Conservation (phyloP, 2,329 filamentous ascomycete genomes). For the Thelonectria rubi region DNA sequence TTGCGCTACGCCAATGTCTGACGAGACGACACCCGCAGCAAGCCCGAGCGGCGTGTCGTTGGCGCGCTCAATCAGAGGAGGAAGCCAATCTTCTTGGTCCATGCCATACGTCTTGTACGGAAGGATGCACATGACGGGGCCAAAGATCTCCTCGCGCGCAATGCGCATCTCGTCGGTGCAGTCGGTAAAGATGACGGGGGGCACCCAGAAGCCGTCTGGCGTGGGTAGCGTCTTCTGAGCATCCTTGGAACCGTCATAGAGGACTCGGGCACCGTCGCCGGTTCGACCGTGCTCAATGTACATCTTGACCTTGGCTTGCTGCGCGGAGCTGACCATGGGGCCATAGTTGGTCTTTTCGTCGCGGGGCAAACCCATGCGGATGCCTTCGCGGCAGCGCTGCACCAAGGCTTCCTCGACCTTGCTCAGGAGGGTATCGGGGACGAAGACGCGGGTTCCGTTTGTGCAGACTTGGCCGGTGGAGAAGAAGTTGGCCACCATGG, state of each 20-base stretch:
- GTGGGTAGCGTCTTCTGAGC: slow-evolving; percentile 60
- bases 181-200: slow-evolving; percentile 85
- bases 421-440: slow-evolving; percentile 71
- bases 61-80: slow-evolving; percentile 75
- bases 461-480: slow-evolving; percentile 92
- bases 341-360: slow-evolving; percentile 82
- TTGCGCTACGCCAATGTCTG: slow-evolving; percentile 78
- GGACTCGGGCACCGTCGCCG: slow-evolving; percentile 75
- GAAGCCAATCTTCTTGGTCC: slow-evolving; percentile 55
- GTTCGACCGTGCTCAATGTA: slow-evolving; percentile 82
- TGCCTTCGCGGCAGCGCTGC: slow-evolving; percentile 63
- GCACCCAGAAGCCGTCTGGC: slow-evolving; percentile 80
- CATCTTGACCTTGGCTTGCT: slow-evolving; percentile 78
- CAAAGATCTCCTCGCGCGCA: slow-evolving; percentile 85
- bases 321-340: slow-evolving; percentile 77
- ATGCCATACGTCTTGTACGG: slow-evolving; percentile 66
- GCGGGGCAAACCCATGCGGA: slow-evolving; percentile 79
- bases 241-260: slow-evolving; percentile 74
- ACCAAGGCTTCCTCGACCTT: slow-evolving; percentile 75
- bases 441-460: slow-evolving; percentile 88
- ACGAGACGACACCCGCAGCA: slow-evolving; percentile 84
- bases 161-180: slow-evolving; percentile 86
- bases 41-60: slow-evolving; percentile 82
- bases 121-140: slow-evolving; percentile 85
- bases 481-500: slow-evolving; percentile 95